Evolutionary conservation across 805 yeast genomes (phyloP), one percentile per base, ranked within the genome.

Genomic region (Saccharomycopsis vini): DNA sequence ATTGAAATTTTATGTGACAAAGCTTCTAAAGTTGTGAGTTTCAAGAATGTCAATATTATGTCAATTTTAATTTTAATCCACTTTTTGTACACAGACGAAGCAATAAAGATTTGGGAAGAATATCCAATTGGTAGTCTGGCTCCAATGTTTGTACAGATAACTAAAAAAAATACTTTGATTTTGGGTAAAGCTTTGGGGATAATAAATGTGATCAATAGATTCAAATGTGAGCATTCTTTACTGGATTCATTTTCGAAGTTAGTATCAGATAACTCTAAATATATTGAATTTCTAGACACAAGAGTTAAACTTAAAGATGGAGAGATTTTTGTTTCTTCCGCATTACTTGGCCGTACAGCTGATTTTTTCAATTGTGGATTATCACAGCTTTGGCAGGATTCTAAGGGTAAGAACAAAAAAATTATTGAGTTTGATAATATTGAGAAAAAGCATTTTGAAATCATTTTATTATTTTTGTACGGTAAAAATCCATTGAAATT

Each of bases 281-380:
- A 19, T n/a, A 13, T 3, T 9, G 24, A 36, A 9, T 32, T 34
- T 4, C 35, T 39, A n/a, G 83, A 79, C 54, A 68, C 75, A 2
- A 52, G 53, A 0, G 59, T 85, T 2, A 51, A 51, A 4, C 57
- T 81, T n/a, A 49, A 60, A 1, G 79, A 75, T 51, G 77, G 74
- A 1, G 28, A 22, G 1, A 26, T 71, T 0, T 44, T 47, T 3
- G 70, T 74, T 5, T 76, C 77, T 2, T 63, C 67, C 9, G 6
- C 24, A 9, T 19, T 43, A 6, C 34, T 88, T n/a, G 55, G 62
- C 3, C 58, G 72, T 0, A 62, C 94, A 46, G 73, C 79, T 38
- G 77, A 75, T 0, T 83, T 69, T 54, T 85, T 88, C 56, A 79
- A 74, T 44, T 68, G 79, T 0, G 50, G 76, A 2, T 66, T 82